Evolutionary conservation across 805 yeast species (phyloP).

Genomic region (Saccharomycopsis microspora): DNA sequence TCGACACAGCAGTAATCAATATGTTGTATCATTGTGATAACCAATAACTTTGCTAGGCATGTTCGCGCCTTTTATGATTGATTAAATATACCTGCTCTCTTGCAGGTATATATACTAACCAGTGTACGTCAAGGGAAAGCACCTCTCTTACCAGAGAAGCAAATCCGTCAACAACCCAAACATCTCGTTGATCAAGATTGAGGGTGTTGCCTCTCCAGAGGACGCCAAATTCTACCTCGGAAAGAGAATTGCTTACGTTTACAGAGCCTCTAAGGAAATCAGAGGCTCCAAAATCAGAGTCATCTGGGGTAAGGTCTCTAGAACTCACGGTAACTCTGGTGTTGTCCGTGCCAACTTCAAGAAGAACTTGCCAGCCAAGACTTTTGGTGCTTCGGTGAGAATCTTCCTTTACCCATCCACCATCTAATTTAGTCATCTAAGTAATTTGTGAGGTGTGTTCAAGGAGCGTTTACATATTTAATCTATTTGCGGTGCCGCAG

Average conservation of each 20-base stretch:
- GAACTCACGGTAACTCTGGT: slow-evolving; percentile 99
- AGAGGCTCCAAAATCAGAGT: slow-evolving; percentile 99
- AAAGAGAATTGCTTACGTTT: slow-evolving; percentile 98
- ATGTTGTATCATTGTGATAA: too few relatives aligned
- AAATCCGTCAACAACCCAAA: slow-evolving; percentile 97
- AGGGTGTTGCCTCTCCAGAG: slow-evolving; percentile 84
- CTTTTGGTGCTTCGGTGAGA: slow-evolving; percentile 99
- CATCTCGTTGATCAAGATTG: slow-evolving; percentile 92
- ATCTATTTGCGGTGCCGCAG: too few relatives aligned
- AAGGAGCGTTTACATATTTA: not conserved
- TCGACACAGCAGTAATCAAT: too few relatives aligned
- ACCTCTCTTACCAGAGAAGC: slow-evolving; percentile 99
- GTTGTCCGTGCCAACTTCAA: slow-evolving; percentile 98
- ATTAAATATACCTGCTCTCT: too few relatives aligned
- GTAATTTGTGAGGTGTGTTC: not conserved
- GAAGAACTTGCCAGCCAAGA: slow-evolving; percentile 98
- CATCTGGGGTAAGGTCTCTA: slow-evolving; percentile 98
- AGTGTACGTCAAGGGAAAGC: slow-evolving; percentile 99
- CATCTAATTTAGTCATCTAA: slow-evolving; percentile 53
- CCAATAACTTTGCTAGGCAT: too few relatives aligned
- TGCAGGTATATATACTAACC: slow-evolving; percentile 11
- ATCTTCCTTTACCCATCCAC: slow-evolving; percentile 99
- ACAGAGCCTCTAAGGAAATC: slow-evolving; percentile 96
- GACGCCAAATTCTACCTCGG: slow-evolving; percentile 99
- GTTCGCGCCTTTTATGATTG: too few relatives aligned